phyloP scores from a whole-genome alignment of 2,329 filamentous ascomycete genomes.

The Alternaria brassicicola region DNA sequence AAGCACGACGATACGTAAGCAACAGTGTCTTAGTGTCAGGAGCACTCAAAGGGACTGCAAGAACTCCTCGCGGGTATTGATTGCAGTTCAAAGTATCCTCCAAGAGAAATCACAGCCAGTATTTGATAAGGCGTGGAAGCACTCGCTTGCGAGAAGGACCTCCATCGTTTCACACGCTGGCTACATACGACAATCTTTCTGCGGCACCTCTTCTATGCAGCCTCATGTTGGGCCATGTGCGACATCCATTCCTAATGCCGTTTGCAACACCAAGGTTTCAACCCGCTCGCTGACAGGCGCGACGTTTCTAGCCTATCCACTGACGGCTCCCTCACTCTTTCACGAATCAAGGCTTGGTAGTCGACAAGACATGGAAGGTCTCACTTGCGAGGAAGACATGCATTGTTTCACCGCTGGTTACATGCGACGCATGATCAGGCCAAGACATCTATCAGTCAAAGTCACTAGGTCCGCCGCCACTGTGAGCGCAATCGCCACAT shows the following conservation, averaged over 20 bases:
- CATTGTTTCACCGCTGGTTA: conserved; percentile 21
- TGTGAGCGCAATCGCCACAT: background rate
- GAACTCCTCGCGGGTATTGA: conserved; percentile 33
- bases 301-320: background rate
- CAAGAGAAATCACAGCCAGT: conserved; percentile 21
- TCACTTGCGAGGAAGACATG: conserved; percentile 22
- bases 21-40: conserved; percentile 6
- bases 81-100: conserved; percentile 42
- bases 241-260: background rate
- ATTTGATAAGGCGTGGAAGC: conserved; percentile 19
- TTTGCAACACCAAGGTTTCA: background rate
- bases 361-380: conserved; percentile 21
- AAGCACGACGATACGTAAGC: background rate
- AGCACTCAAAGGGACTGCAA: conserved; percentile 42
- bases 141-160: conserved; percentile 25
- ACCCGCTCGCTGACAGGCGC: background rate
- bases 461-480: background rate
- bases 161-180: conserved; percentile 21
- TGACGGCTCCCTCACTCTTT: background rate
- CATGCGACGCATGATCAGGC: conserved; percentile 6
- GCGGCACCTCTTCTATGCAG: background rate
- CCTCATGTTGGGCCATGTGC: background rate
- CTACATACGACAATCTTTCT: conserved; percentile 14
- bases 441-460: background rate
- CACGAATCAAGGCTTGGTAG: background rate